phyloP scores from a whole-genome alignment of 495 filamentous ascomycete genomes.

The Cudoniella acicularis region DNA sequence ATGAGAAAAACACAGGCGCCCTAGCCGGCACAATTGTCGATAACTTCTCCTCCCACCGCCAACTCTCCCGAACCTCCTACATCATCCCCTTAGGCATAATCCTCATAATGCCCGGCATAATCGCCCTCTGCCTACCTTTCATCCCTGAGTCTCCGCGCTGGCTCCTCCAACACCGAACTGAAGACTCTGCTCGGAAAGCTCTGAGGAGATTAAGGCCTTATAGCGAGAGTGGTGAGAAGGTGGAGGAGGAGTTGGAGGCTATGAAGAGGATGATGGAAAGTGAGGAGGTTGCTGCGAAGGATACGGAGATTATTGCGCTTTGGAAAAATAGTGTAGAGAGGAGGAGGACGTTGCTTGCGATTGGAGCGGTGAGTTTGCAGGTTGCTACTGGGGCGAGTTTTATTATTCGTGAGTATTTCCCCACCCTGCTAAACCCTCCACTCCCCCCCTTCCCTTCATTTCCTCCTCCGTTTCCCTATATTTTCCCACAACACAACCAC shows the following conservation, averaged over 20 bases:
- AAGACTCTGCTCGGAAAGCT: slow-evolving; percentile 43
- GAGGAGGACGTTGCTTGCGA: slow-evolving; percentile 29
- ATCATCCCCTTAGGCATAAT: slow-evolving; percentile 57
- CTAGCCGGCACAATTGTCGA: slow-evolving; percentile 61
- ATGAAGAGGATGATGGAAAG: slow-evolving; percentile 49
- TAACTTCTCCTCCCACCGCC: slow-evolving; percentile 51
- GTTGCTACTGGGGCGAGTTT: slow-evolving; percentile 60
- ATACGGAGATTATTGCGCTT: slow-evolving; percentile 44
- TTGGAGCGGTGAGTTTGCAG: slow-evolving; percentile 50
- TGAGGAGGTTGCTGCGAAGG: slow-evolving; percentile 41
- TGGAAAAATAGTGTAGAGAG: slow-evolving; percentile 48
- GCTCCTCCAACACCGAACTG: slow-evolving; percentile 46
- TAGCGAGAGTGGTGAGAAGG: slow-evolving; percentile 34
- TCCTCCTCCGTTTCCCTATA: too few relatives aligned
- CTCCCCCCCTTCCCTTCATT: too few relatives aligned
- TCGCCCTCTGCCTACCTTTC: slow-evolving; percentile 50
- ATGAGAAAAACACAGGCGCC: too few relatives aligned
- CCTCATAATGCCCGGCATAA: slow-evolving; percentile 50
- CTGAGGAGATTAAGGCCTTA: slow-evolving; percentile 43
- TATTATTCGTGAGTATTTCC: slow-evolving; percentile 53
- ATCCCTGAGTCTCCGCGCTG: slow-evolving; percentile 62
- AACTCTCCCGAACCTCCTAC: slow-evolving; percentile 44
- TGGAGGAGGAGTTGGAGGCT: slow-evolving; percentile 45
- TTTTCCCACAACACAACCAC: too few relatives aligned
- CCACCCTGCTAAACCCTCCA: too few relatives aligned